These are phyloP conservation scores for Lachnellula suecica DNA, from an alignment of 2,329 filamentous ascomycete genomes.

Conservation along the genomic window DNA sequence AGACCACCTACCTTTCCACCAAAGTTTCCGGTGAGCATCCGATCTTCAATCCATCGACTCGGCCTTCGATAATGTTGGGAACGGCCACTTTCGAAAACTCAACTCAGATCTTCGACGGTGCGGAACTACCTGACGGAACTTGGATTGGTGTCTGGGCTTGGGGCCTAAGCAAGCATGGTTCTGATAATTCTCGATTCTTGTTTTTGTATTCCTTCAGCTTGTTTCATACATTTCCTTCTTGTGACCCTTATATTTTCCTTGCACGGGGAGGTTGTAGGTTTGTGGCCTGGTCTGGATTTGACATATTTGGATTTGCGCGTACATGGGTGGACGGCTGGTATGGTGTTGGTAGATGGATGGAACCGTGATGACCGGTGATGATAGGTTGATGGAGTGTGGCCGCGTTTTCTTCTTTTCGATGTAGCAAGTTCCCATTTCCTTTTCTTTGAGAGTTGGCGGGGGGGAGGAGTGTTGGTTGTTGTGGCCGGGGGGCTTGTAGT, in stretches of 20 bases:
- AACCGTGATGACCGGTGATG: slow-evolving; percentile 9
- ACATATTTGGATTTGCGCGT: slow-evolving; percentile 5
- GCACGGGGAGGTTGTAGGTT: not conserved
- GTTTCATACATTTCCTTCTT: slow-evolving; percentile 10
- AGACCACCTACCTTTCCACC: not conserved
- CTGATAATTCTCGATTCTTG: slow-evolving; percentile 5
- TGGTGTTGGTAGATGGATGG: slow-evolving; percentile 13
- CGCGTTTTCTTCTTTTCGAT: slow-evolving; percentile 5
- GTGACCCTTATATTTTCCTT: slow-evolving; percentile 4
- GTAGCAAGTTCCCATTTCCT: slow-evolving; percentile 3
- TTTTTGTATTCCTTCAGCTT: slow-evolving; percentile 15
- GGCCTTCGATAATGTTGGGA: not conserved
- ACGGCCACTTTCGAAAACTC: not conserved
- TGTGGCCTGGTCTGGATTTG: not conserved
- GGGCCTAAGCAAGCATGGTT: not conserved
- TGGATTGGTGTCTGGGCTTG: not conserved
- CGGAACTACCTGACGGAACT: not conserved
- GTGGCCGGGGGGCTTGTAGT: not conserved
- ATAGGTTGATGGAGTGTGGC: slow-evolving; percentile 2
- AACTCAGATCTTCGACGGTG: not conserved
- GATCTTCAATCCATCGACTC: not conserved
- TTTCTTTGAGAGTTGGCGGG: not conserved
- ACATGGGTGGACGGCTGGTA: not conserved
- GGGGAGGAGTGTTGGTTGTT: not conserved
- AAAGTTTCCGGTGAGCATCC: not conserved